Conservation (phyloP, 345 rosid genomes). For the Combretum micranthum region DNA sequence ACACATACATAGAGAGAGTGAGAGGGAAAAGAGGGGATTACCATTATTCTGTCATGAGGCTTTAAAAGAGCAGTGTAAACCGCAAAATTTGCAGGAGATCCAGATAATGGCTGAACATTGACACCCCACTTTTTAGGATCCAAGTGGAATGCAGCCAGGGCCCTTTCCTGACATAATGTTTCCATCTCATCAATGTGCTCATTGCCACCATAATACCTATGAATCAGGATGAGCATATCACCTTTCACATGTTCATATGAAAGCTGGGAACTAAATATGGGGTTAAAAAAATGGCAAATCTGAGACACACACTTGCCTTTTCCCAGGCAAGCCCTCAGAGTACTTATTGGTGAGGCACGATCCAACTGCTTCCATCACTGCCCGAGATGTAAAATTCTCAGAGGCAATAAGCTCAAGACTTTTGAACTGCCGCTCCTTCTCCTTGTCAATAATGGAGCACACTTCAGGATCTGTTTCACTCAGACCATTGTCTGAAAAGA, state of each 20-base stretch:
- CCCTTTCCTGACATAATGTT: conserved; percentile 78
- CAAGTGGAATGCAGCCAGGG: conserved; percentile 69
- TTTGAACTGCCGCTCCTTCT: conserved; percentile 78
- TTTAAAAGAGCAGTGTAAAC: conserved; percentile 85
- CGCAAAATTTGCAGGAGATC: conserved; percentile 96
- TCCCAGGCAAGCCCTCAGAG: conserved; percentile 93
- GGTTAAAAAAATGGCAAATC: not conserved
- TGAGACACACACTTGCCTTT: conserved; percentile 43
- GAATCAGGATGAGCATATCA: not conserved
- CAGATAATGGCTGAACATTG: conserved; percentile 92
- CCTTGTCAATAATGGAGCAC: conserved; percentile 48
- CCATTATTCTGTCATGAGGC: conserved; percentile 94
- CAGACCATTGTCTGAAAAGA: conserved; percentile 49
- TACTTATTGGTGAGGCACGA: conserved; percentile 93
- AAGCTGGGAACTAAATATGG: not conserved
- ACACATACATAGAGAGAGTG: not conserved
- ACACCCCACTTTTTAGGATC: conserved; percentile 84
- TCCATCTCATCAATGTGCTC: conserved; percentile 86
- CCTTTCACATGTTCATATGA: not conserved
- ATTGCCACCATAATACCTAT: conserved; percentile 93
- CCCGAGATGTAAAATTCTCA: conserved; percentile 86
- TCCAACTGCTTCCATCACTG: conserved; percentile 95
- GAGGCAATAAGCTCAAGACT: conserved; percentile 96
- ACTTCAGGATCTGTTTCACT: conserved; percentile 78
- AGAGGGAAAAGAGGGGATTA: conserved; percentile 12